phyloP scores from a whole-genome alignment of 768 basidiomycete species.

The Neoboletus brunneissimus region DNA sequence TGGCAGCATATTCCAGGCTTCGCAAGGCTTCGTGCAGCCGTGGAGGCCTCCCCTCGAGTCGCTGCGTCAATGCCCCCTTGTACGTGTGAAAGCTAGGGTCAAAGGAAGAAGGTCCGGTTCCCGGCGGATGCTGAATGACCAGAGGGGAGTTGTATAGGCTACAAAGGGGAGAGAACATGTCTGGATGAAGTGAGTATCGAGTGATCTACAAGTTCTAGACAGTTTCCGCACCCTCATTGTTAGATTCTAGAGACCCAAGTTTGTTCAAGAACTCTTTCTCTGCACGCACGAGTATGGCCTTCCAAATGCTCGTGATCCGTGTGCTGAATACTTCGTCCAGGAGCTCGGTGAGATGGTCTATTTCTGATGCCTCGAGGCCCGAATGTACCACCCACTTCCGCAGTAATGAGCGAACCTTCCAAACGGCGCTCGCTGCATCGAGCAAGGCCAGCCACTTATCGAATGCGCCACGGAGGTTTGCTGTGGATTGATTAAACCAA shows the following conservation, averaged over 20 bases:
- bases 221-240: conserved; percentile 17
- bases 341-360: conserved; percentile 37
- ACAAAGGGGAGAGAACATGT: conserved; percentile 43
- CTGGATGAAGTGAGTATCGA: conserved; percentile 35
- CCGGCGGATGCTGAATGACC: conserved; percentile 45
- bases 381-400: conserved; percentile 45
- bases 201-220: not conserved
- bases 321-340: conserved; percentile 55
- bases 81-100: conserved; percentile 60
- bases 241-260: conserved; percentile 30
- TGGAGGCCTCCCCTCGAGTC: conserved; percentile 63
- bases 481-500: conserved; percentile 62
- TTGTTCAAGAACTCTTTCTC: conserved; percentile 45
- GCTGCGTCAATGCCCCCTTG: conserved; percentile 55
- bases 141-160: conserved; percentile 56
- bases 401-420: conserved; percentile 60
- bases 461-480: conserved; percentile 44
- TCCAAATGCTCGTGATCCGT: conserved; percentile 62
- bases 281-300: conserved; percentile 40
- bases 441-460: conserved; percentile 59
- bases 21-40: conserved; percentile 56
- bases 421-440: conserved; percentile 61
- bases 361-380: conserved; percentile 49
- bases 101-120: conserved; percentile 31
- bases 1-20: conserved; percentile 58